Percentiles rank a stretch among this genome's conserved stretches.
These are phyloP conservation scores for Aspergillus pseudoviridinutans DNA, from an alignment of 2,329 filamentous ascomycete genomes.

Conservation along the genomic window DNA sequence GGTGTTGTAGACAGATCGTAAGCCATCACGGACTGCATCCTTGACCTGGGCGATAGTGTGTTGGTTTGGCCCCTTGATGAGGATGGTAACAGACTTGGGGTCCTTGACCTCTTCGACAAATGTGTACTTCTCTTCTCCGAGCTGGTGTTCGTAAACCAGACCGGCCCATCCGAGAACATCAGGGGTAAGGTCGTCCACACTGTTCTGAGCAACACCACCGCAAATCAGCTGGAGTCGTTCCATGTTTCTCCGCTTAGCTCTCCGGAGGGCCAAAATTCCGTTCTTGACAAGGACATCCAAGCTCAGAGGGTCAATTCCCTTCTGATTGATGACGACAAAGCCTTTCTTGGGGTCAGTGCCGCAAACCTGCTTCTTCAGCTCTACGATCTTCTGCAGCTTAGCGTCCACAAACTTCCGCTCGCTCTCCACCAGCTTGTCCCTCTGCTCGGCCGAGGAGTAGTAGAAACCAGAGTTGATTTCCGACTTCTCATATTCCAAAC, in stretches of 20 bases:
- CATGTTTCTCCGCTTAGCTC: slow-evolving; percentile 98
- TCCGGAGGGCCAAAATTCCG: slow-evolving; percentile 86
- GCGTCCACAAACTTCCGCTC: slow-evolving; percentile 94
- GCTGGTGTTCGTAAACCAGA: slow-evolving; percentile 91
- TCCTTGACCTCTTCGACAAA: slow-evolving; percentile 99
- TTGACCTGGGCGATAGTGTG: slow-evolving; percentile 97
- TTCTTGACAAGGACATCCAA: slow-evolving; percentile 97
- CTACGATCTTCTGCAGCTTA: slow-evolving; percentile 95
- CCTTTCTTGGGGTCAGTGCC: slow-evolving; percentile 89
- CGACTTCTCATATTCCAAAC: slow-evolving; percentile 96
- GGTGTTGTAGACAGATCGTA: slow-evolving; percentile 98
- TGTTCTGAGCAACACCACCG: slow-evolving; percentile 89
- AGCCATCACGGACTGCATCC: slow-evolving; percentile 89
- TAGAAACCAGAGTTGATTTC: slow-evolving; percentile 99
- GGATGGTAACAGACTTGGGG: slow-evolving; percentile 91
- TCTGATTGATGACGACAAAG: slow-evolving; percentile 98
- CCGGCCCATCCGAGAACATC: slow-evolving; percentile 94
- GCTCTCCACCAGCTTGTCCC: slow-evolving; percentile 96
- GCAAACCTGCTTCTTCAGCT: slow-evolving; percentile 96
- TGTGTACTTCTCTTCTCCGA: slow-evolving; percentile 98
- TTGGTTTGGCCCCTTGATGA: slow-evolving; percentile 96
- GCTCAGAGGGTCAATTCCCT: slow-evolving; percentile 95
- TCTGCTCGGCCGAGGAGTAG: slow-evolving; percentile 94
- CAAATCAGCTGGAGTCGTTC: slow-evolving; percentile 94
- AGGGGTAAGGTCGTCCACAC: slow-evolving; percentile 84